Evolutionary conservation across 768 basidiomycete genomes (phyloP).

Genomic region (Phylloporus sp.): DNA sequence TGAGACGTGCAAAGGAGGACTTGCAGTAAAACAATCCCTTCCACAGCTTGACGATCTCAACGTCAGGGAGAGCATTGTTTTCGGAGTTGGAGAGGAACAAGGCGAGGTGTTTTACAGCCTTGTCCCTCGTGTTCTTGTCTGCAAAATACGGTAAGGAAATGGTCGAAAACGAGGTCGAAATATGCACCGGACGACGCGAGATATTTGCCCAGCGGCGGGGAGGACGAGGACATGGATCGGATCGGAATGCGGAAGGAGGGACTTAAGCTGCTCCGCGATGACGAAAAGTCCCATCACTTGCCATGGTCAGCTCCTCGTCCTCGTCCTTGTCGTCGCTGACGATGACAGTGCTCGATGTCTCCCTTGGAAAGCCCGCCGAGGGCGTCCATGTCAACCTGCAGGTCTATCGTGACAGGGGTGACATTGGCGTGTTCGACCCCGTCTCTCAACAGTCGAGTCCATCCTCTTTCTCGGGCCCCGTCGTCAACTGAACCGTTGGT

Average conservation of each 20-base stretch:
- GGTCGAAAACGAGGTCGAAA: neutral
- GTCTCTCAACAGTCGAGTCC: conserved; percentile 55
- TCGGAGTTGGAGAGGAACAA: conserved; percentile 69
- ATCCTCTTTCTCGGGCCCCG: neutral
- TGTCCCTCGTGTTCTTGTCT: conserved; percentile 93
- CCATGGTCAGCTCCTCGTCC: conserved; percentile 52
- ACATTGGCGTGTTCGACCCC: conserved; percentile 44
- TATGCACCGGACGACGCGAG: conserved; percentile 83
- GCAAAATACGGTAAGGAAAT: neutral
- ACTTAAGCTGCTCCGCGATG: too few relatives aligned
- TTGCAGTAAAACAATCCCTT: conserved; percentile 96
- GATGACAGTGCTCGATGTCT: conserved; percentile 74
- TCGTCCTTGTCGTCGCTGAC: neutral
- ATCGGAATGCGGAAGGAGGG: conserved; percentile 20
- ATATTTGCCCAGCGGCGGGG: conserved; percentile 78
- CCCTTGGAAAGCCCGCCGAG: conserved; percentile 73
- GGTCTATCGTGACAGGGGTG: conserved; percentile 36
- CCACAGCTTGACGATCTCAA: conserved; percentile 91
- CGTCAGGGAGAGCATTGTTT: conserved; percentile 54
- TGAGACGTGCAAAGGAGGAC: conserved; percentile 17
- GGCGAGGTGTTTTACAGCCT: conserved; percentile 76
- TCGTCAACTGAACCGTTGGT: neutral
- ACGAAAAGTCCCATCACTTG: conserved; percentile 85
- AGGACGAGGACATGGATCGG: conserved; percentile 32
- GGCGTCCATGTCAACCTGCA: conserved; percentile 65